These are phyloP conservation scores for Plasmodium cynomolgi DNA, from an alignment of 169 alveolate species.

Conservation along the genomic window DNA sequence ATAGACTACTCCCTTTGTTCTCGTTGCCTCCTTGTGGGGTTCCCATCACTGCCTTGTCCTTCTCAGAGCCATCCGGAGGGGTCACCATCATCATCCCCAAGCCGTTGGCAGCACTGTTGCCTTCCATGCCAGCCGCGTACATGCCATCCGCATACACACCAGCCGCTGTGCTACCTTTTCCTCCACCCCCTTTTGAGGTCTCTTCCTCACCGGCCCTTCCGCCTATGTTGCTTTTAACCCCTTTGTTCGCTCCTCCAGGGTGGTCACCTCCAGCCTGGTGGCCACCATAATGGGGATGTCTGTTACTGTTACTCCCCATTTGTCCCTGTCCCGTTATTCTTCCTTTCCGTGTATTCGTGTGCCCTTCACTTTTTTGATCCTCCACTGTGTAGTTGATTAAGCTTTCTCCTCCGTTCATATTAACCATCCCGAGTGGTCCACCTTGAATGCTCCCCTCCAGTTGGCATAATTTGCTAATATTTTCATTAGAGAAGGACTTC, in stretches of 20 bases:
- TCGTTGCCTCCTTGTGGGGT: not conserved
- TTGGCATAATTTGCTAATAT: not conserved
- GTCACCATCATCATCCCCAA: not conserved
- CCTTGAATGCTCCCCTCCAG: not conserved
- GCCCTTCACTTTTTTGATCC: not conserved
- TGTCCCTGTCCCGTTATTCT: not conserved
- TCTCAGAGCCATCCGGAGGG: not conserved
- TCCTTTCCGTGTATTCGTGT: not conserved
- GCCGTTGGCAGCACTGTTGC: not conserved
- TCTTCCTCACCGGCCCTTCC: not conserved
- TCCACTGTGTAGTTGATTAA: not conserved
- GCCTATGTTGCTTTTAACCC: not conserved
- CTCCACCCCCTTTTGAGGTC: not conserved
- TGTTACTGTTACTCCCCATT: not conserved
- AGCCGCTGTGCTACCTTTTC: not conserved
- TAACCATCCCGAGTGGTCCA: not conserved
- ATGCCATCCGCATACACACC: not conserved
- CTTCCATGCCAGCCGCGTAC: not conserved
- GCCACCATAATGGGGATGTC: not conserved
- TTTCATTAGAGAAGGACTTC: constrained; percentile 47
- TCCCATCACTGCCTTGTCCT: not conserved
- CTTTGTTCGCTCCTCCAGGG: not conserved
- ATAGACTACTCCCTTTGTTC: constrained; percentile 23
- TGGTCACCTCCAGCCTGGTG: not conserved
- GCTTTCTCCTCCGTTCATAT: not conserved